These are phyloP conservation scores for Fusarium oxysporum DNA, from an alignment of 2,329 filamentous ascomycete genomes.

Conservation along the genomic window DNA sequence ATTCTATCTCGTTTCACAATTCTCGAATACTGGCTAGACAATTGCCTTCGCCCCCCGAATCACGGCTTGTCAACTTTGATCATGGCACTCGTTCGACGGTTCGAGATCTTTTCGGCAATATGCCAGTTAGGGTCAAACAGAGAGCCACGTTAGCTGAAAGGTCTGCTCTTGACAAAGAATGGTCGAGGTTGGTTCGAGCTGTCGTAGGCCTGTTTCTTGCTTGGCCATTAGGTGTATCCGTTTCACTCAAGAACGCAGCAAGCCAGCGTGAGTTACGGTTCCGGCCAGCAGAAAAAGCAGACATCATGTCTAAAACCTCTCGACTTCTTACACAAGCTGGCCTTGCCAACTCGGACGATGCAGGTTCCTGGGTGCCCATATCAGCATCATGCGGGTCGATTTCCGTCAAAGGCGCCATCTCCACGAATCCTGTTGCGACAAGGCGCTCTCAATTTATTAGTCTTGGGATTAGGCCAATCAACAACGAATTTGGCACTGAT, in stretches of 20 bases:
- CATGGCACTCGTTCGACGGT: slow-evolving; percentile 83
- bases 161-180: slow-evolving; percentile 68
- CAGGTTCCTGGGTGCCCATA: slow-evolving; percentile 74
- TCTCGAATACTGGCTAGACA: slow-evolving; percentile 73
- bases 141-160: slow-evolving; percentile 68
- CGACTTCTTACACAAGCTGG: slow-evolving; percentile 74
- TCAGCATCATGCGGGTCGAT: slow-evolving; percentile 73
- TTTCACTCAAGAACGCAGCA: slow-evolving; percentile 68
- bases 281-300: slow-evolving; percentile 41
- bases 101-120: slow-evolving; percentile 85
- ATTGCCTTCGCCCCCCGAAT: slow-evolving; percentile 68
- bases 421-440: slow-evolving; percentile 74
- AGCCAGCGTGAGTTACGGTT: slow-evolving; percentile 54
- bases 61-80: slow-evolving; percentile 64
- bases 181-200: slow-evolving; percentile 70
- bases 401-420: slow-evolving; percentile 77
- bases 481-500: slow-evolving; percentile 66
- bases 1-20: slow-evolving; percentile 77
- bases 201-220: slow-evolving; percentile 76
- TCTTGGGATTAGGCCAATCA: slow-evolving; percentile 76
- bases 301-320: slow-evolving; percentile 47
- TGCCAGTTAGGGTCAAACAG: slow-evolving; percentile 91
- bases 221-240: slow-evolving; percentile 67
- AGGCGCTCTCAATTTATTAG: slow-evolving; percentile 85
- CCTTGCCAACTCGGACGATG: slow-evolving; percentile 65